These are phyloP conservation scores for Petasospora fabianii DNA, from an alignment of 1,139 yeast genomes.

Conservation along the genomic window DNA sequence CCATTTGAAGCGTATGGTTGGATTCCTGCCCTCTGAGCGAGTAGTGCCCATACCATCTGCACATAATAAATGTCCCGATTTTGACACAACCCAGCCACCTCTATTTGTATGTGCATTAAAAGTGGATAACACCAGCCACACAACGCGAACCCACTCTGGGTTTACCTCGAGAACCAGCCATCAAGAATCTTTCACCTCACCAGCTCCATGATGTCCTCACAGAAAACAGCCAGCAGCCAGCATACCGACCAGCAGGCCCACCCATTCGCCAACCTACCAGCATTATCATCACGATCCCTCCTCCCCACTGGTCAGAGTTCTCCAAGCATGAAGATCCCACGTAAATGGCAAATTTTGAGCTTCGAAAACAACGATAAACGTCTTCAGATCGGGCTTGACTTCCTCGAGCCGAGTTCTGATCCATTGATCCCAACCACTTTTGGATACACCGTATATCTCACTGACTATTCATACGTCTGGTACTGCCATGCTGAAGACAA, in stretches of 20 bases:
- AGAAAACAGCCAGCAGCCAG: not conserved
- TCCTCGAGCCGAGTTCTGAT: slow-evolving; percentile 4
- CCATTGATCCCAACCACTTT: not conserved
- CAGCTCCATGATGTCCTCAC: not conserved
- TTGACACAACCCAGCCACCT: slow-evolving; percentile 15
- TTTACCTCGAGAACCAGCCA: too few relatives aligned
- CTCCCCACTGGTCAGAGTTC: too few relatives aligned
- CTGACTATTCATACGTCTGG: slow-evolving; percentile 26
- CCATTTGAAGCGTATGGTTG: too few relatives aligned
- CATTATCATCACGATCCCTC: not conserved
- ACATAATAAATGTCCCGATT: not conserved
- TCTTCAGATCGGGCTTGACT: slow-evolving; percentile 21
- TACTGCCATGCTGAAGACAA: slow-evolving; percentile 18
- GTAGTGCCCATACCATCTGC: not conserved
- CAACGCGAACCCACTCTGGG: too few relatives aligned
- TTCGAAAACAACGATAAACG: slow-evolving; percentile 6
- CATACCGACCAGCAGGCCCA: not conserved
- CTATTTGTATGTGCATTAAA: too few relatives aligned
- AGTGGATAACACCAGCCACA: too few relatives aligned
- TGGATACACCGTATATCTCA: slow-evolving; percentile 18
- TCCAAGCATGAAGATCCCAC: slow-evolving; percentile 19
- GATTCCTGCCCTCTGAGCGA: too few relatives aligned
- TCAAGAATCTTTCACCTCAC: too few relatives aligned
- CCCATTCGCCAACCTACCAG: too few relatives aligned
- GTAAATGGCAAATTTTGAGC: slow-evolving; percentile 16